Evolutionary conservation across 2,329 filamentous ascomycete species (phyloP), one percentile per base, ranked within the genome.

Genomic region (Cercospora janseana): DNA sequence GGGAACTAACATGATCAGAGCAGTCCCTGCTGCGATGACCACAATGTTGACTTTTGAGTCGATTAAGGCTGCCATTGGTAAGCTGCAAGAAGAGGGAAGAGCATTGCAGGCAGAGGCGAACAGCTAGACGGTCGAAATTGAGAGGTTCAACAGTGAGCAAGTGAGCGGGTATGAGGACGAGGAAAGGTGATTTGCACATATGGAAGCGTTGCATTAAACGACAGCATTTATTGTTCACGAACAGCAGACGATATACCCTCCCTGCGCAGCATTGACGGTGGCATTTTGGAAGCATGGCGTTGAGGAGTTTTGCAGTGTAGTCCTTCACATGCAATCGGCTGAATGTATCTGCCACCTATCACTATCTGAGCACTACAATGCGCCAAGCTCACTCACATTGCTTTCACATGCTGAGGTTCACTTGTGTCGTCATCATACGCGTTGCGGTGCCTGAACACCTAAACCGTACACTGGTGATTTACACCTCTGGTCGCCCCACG

Each of bases 31-130:
- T 16, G 92, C 93, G 15, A 95, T 95, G 64, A 95, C 95, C 20
- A 98, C 93, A 3, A 94, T 98, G 86, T 78, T 97, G 66, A 97
- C 92, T 9, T 98, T 95, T 66, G 93, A 98, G 72, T 93, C 86
- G 59, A 68, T 86, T 51, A 77, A 78, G 58, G 78, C 78, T 52
- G 66, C 72, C 12, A 74, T 82, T 47, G 73, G 74, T 43, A 72
- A 70, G 47, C 58, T 81, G 48, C 80, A 82, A 62, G 71, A 74
- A 51, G 78, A 81, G 63, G 79, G 77, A 8, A 57, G 43, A 31
- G 61, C 59, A 45, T 43, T 67, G 26, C 38, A 50, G 52, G n/a
- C n/a, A n/a, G 40, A 46, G 43, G 55, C 57, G 21, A 54, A 42
- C 4, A 43, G 42, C 15, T 49, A 38, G 54, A 34, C 9, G 13